phyloP scores from a whole-genome alignment of 2,329 filamentous ascomycete species.

The Coleophoma eucalyptorum region DNA sequence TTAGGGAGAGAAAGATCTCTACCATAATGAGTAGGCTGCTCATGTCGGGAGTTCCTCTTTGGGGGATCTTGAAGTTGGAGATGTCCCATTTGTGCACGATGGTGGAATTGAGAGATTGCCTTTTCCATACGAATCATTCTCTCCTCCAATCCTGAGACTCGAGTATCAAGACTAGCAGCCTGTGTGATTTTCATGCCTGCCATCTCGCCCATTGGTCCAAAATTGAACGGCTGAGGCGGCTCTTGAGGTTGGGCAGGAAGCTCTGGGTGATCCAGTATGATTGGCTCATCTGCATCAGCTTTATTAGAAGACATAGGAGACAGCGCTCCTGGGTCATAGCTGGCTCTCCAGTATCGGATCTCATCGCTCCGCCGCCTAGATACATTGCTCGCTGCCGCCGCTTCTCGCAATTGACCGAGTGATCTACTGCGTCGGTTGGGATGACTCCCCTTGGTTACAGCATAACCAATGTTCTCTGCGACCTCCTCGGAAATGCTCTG shows the following conservation, averaged over 20 bases:
- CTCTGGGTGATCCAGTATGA: conserved; percentile 26
- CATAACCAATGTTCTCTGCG: conserved; percentile 46
- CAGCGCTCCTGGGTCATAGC: conserved; percentile 47
- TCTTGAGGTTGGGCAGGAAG: conserved; percentile 21
- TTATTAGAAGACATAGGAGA: conserved; percentile 48
- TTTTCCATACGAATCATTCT: conserved; percentile 49
- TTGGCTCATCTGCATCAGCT: conserved; percentile 31
- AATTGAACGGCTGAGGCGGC: conserved; percentile 50
- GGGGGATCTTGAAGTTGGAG: conserved; percentile 21
- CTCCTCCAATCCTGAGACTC: conserved; percentile 47
- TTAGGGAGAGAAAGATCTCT: conserved; percentile 22
- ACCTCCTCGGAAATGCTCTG: conserved; percentile 25
- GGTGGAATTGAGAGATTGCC: conserved; percentile 10
- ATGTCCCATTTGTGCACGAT: conserved; percentile 5
- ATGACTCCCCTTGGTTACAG: conserved; percentile 52
- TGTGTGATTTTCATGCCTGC: conserved; percentile 55
- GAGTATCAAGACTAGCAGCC: conserved; percentile 48
- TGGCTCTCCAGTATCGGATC: conserved; percentile 61
- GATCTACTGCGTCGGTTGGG: conserved; percentile 55
- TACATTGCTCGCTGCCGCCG: conserved; percentile 29
- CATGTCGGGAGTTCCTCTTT: conserved; percentile 5
- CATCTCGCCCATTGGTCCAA: conserved; percentile 44
- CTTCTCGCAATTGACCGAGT: conserved; percentile 48
- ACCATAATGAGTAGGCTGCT: conserved; percentile 6
- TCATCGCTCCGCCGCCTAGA: conserved; percentile 56